Base-by-base conservation (phyloP, 202 grass and related monocot genomes). In the Bolboschoenoplectus hybrid region DNA sequence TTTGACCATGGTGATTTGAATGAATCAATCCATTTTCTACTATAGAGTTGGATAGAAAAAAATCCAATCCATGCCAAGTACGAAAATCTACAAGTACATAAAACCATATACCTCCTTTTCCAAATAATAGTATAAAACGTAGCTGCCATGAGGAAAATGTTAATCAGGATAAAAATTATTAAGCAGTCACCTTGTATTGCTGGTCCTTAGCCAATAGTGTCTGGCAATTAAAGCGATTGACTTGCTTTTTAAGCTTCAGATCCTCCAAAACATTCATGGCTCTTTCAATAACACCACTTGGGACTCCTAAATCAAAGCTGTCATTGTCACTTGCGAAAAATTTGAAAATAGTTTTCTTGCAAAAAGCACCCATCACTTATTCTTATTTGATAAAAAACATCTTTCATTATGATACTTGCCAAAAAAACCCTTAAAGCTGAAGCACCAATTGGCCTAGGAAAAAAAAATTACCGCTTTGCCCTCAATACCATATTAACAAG, bases 191-290 rank as follows among this genome's bases (percentile, higher is more conserved):
- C 95, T 98, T 88, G 89, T 91, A 91, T 87, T 93, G 86, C 39
- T 89, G 86, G 74, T 98, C 95, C 82, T 80, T 91, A 43, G 81
- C 82, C 36, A 65, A 85, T 89, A 98, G 79, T 75, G 78, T 88
- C 14, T 92, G 78, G 14, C 60, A 88, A 70, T 82, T 58, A 20
- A 94, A 87, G 46, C 95, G 95, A 50, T 64, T 58, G 46, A 85
- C 47, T 81, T 81, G 86, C 84, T 69, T 94, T 90, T 93, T 93
- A 74, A 85, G 91, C 39, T 93, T 85, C 6, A 98, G 67, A 79
- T 90, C 87, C 87, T 92, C 93, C 82, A 93, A 90, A 90, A 95
- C 58, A 84, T 20, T 68, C 53, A 79, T 85, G 88, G 93, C 87
- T 89, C 89, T 92, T 77, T 98, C 81, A 78, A 95, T 69, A 80